These are phyloP conservation scores for Cyathus striatus DNA, from an alignment of 768 basidiomycete genomes.

Conservation along the genomic window DNA sequence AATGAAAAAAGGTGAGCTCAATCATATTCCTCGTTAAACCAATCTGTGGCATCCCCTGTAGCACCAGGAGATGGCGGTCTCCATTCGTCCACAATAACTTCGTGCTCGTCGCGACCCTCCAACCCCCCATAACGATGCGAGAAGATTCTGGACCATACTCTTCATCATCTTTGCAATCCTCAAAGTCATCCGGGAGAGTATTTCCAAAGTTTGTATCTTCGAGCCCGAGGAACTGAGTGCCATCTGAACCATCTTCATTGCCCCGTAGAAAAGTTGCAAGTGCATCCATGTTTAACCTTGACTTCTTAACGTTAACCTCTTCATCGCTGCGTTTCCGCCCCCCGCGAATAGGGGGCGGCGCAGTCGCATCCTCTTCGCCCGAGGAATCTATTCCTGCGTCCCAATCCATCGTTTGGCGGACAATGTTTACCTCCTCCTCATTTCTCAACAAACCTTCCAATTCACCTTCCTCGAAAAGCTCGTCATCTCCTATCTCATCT, in stretches of 20 bases:
- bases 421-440: slow-evolving; percentile 42
- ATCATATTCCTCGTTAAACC: slow-evolving; percentile 37
- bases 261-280: slow-evolving; percentile 42
- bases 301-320: slow-evolving; percentile 23
- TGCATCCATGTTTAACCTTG: slow-evolving; percentile 52
- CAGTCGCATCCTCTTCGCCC: slow-evolving; percentile 6
- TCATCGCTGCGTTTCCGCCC: slow-evolving; percentile 6
- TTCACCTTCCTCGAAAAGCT: slow-evolving; percentile 67
- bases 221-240: slow-evolving; percentile 9
- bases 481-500: slow-evolving; percentile 57
- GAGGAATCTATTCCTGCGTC: slow-evolving; percentile 14
- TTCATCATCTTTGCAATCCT: not conserved
- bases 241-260: slow-evolving; percentile 16
- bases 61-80: slow-evolving; percentile 28
- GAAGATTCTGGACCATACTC: not conserved
- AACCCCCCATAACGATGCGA: not conserved
- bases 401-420: slow-evolving; percentile 31
- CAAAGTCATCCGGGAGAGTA: no score
- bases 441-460: slow-evolving; percentile 54
- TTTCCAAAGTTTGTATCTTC: no score
- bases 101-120: slow-evolving; percentile 11
- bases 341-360: slow-evolving; percentile 5
- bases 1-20: no score
- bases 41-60: slow-evolving; percentile 10
- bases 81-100: slow-evolving; percentile 43